phyloP scores from a whole-genome alignment of 305 asterid genomes.

The Fraxinus velutina region DNA sequence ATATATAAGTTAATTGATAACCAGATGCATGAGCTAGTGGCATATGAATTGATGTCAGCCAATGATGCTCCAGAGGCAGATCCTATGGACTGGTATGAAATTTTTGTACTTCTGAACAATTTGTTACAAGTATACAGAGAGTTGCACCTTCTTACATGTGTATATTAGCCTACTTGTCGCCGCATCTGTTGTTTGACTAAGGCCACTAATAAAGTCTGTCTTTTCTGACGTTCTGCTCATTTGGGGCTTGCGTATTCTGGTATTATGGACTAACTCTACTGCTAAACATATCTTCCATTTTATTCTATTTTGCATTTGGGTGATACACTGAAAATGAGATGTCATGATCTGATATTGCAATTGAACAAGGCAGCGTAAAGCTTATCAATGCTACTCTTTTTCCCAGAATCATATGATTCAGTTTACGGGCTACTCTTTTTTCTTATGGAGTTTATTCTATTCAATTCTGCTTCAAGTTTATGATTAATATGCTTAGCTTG shows the following conservation, averaged over 20 bases:
- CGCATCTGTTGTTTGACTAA: neutral
- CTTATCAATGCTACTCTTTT: neutral
- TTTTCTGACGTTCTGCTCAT: neutral
- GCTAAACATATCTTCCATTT: neutral
- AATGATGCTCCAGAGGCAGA: conserved; percentile 95
- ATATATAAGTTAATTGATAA: conserved; percentile 53
- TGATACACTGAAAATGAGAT: neutral
- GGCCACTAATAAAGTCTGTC: neutral
- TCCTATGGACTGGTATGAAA: conserved; percentile 84
- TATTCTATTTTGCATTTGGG: neutral
- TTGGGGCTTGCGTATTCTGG: neutral
- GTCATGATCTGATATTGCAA: neutral
- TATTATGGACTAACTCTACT: neutral
- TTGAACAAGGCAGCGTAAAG: neutral
- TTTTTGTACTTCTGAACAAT: conserved; percentile 14
- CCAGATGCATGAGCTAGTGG: conserved; percentile 55
- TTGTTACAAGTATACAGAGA: neutral
- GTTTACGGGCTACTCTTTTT: neutral
- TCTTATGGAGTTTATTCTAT: neutral
- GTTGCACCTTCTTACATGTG: neutral
- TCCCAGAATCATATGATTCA: neutral
- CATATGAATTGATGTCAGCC: conserved; percentile 92
- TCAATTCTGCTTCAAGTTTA: neutral
- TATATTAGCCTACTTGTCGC: conserved; percentile 2
- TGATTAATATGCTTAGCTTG: conserved; percentile 1